Percentiles rank a stretch among this genome's conserved stretches.
phyloP scores from a whole-genome alignment of 2,329 filamentous ascomycete species.

The Aspergillus terreus region DNA sequence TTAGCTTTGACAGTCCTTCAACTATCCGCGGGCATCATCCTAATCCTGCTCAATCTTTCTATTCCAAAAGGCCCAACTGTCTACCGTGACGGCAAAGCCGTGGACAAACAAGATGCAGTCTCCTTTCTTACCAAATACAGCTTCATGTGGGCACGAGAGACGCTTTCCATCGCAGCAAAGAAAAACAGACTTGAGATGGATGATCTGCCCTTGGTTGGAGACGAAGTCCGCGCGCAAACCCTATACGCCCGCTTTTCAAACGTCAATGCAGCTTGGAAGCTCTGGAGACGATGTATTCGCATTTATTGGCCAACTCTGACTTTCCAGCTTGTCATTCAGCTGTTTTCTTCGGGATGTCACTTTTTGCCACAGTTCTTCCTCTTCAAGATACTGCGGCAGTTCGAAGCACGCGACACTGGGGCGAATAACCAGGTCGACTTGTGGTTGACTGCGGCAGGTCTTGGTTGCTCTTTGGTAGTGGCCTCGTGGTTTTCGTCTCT shows the following conservation, averaged over 20 bases:
- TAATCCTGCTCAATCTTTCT: conserved; percentile 1
- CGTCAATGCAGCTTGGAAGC: conserved; percentile 18
- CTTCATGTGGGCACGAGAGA: conserved; percentile 58
- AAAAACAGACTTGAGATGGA: conserved; percentile 59
- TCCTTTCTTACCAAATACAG: conserved; percentile 60
- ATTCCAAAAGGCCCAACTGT: conserved; percentile 53
- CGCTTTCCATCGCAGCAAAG: conserved; percentile 55
- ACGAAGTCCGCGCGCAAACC: conserved; percentile 50
- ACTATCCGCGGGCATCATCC: background rate
- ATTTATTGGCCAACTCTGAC: conserved; percentile 55
- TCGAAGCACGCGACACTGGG: conserved; percentile 54
- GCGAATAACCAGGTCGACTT: conserved; percentile 50
- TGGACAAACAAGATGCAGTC: conserved; percentile 60
- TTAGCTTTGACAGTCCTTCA: background rate
- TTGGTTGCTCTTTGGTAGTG: conserved; percentile 58
- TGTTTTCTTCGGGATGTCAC: conserved; percentile 53
- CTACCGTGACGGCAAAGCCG: conserved; percentile 52
- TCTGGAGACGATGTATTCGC: conserved; percentile 58
- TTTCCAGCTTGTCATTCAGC: conserved; percentile 57
- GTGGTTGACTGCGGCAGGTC: conserved; percentile 53
- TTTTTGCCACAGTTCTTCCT: conserved; percentile 68
- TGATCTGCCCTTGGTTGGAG: conserved; percentile 60
- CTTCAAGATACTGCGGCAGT: conserved; percentile 59
- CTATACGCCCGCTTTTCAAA: conserved; percentile 14
- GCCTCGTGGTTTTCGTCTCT: conserved; percentile 54